Percentiles rank a stretch among this genome's conserved stretches.
These are phyloP conservation scores for Pestalotiopsis sp. DNA, from an alignment of 2,329 filamentous ascomycete species.

Conservation along the genomic window DNA sequence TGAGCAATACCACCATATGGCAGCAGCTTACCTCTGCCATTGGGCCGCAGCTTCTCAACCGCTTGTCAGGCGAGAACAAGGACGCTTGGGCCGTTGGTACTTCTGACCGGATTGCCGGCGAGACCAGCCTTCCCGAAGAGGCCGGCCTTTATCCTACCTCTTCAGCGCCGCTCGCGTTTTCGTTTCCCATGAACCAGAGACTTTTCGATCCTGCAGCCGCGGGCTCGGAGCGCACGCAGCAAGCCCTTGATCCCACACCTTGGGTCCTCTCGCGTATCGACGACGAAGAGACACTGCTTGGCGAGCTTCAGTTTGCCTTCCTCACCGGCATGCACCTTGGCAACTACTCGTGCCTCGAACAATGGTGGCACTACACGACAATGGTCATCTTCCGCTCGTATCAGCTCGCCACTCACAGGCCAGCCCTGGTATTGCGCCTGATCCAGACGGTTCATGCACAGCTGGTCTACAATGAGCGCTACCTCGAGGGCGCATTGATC, in stretches of 20 bases:
- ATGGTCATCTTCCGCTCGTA: conserved; percentile 55
- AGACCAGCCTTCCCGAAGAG: conserved; percentile 41
- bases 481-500: conserved; percentile 47
- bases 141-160: conserved; percentile 38
- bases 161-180: conserved; percentile 26
- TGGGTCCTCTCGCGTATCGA: conserved; percentile 47
- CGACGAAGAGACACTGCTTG: conserved; percentile 45
- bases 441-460: conserved; percentile 57
- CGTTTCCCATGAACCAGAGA: conserved; percentile 28
- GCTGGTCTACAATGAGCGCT: conserved; percentile 52
- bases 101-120: conserved; percentile 51
- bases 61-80: conserved; percentile 45
- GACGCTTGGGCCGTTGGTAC: conserved; percentile 57
- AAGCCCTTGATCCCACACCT: conserved; percentile 42
- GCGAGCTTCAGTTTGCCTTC: conserved; percentile 64
- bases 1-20: conserved; percentile 48
- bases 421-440: conserved; percentile 48
- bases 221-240: conserved; percentile 30
- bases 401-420: conserved; percentile 43
- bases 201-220: conserved; percentile 28
- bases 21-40: conserved; percentile 52
- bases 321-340: conserved; percentile 59
- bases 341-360: conserved; percentile 61
- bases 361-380: conserved; percentile 62
- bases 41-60: conserved; percentile 43